Conservation (phyloP, 441 rosid genomes). For the Populus hybrid region DNA sequence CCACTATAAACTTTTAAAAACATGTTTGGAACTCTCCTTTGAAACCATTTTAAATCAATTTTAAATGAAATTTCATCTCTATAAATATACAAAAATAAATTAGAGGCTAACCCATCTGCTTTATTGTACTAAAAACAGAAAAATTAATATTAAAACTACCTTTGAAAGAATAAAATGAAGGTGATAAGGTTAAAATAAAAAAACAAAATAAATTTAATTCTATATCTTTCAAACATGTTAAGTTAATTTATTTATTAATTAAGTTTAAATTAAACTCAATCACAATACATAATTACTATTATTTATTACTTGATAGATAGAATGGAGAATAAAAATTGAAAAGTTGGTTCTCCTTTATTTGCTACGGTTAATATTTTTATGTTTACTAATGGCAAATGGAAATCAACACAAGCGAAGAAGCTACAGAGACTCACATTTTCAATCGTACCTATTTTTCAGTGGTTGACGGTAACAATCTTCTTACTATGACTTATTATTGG, state of each 20-base stretch:
- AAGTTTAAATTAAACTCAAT: no score
- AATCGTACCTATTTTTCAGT: background rate
- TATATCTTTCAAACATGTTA: no score
- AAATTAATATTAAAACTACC: no score
- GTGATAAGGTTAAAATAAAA: no score
- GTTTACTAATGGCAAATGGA: background rate
- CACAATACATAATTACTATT: background rate
- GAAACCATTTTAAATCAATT: background rate
- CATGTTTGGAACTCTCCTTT: background rate
- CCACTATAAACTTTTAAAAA: conserved; percentile 40
- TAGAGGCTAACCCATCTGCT: no score
- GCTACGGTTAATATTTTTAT: background rate
- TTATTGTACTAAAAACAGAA: no score
- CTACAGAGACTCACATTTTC: background rate
- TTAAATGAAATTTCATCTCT: no score
- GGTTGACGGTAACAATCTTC: background rate
- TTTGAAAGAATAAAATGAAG: no score
- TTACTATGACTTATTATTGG: no score
- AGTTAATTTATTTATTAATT: no score
- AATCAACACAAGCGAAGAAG: background rate
- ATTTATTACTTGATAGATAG: conserved; percentile 2
- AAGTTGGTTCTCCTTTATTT: background rate
- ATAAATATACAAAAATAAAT: no score
- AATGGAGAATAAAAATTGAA: conserved; percentile 10
- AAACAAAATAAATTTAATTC: no score